phyloP scores from a whole-genome alignment of 306 rosid species.

The Quercus wislizeni region DNA sequence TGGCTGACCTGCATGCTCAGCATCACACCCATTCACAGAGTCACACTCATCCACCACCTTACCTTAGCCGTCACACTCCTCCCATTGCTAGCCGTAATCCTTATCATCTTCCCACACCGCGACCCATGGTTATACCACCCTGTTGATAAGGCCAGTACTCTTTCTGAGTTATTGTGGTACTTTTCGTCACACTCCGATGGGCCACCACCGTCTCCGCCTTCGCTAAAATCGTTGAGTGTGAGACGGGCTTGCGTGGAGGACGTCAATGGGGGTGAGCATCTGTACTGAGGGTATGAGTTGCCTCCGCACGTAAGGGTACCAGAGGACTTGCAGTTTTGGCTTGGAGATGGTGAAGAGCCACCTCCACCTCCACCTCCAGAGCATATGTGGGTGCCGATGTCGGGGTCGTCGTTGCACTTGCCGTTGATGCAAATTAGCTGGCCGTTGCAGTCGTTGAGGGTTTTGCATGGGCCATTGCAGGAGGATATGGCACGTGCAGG shows the following conservation, averaged over 20 bases:
- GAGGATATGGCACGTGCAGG: constrained; percentile 29
- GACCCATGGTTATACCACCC: background rate
- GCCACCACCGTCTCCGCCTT: background rate
- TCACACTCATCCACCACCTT: constrained; percentile 5
- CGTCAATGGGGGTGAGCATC: background rate
- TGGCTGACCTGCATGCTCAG: background rate
- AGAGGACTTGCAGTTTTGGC: background rate
- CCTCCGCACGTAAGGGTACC: background rate
- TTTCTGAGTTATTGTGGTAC: background rate
- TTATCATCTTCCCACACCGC: background rate
- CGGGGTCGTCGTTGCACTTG: no score
- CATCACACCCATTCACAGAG: background rate
- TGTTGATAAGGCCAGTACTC: background rate
- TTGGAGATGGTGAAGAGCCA: background rate
- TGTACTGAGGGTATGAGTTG: background rate
- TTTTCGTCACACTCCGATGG: background rate
- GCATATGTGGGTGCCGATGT: no score
- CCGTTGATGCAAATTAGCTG: no score
- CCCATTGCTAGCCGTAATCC: background rate
- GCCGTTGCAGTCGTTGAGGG: constrained; percentile 14
- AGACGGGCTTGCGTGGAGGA: background rate
- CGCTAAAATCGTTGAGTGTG: background rate
- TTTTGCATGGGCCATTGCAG: constrained; percentile 36
- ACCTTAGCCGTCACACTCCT: background rate
- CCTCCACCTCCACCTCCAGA: no score